Conservation (phyloP, 306 rosid genomes). For the Styphnolobium japonicum region DNA sequence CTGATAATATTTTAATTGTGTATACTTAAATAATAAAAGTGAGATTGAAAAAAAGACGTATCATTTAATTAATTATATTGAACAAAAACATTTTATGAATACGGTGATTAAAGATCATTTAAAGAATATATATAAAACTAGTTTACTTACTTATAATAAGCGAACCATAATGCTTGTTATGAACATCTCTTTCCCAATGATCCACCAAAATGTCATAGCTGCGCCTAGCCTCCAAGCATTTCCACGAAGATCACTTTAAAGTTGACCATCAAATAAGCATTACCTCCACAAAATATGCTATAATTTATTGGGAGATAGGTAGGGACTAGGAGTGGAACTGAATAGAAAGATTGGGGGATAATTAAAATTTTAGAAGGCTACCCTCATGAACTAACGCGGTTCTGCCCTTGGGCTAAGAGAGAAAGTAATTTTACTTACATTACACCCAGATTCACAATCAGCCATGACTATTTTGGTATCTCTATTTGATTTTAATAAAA, state of each 20-base stretch:
- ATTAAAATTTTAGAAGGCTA: background rate
- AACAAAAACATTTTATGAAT: background rate
- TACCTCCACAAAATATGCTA: background rate
- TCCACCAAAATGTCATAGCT: background rate
- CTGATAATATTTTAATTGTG: background rate
- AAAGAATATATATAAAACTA: background rate
- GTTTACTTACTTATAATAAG: background rate
- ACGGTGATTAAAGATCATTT: background rate
- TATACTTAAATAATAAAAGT: background rate
- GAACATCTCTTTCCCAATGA: background rate
- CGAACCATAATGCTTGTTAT: background rate
- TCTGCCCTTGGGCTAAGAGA: background rate
- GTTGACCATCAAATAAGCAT: background rate
- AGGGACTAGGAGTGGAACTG: no score
- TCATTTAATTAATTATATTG: background rate
- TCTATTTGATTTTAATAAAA: no score
- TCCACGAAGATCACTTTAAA: background rate
- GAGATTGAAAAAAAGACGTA: background rate
- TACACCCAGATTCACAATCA: no score
- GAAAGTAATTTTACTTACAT: no score
- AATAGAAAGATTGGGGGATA: background rate
- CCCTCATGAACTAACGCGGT: background rate
- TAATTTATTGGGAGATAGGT: background rate
- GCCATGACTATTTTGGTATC: no score
- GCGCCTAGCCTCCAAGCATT: background rate